phyloP scores from a whole-genome alignment of 2,329 filamentous ascomycete species.

The Lasiodiplodia theobromae region DNA sequence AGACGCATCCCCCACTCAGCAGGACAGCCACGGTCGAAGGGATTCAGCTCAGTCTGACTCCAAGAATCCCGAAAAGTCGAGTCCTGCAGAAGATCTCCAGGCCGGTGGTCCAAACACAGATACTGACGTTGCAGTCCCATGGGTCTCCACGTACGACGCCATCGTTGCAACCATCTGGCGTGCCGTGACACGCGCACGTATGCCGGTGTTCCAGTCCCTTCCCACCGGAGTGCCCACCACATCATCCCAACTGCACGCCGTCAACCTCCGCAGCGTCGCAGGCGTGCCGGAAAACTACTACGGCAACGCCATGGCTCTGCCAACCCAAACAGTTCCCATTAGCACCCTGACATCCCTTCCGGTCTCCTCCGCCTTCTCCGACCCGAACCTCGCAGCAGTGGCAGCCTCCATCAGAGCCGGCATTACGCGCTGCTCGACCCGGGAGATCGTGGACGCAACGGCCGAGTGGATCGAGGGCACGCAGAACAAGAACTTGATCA shows the following conservation, averaged over 20 bases:
- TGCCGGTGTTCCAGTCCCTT: constrained; percentile 25
- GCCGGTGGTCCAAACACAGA: constrained; percentile 32
- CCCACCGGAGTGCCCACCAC: background rate
- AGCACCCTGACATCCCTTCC: constrained; percentile 25
- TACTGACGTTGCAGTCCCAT: constrained; percentile 10
- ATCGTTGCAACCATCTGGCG: constrained; percentile 38
- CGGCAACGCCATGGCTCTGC: constrained; percentile 34
- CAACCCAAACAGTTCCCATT: constrained; percentile 32
- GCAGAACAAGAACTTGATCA: constrained; percentile 36
- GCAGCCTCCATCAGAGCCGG: constrained; percentile 36
- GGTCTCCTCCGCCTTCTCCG: constrained; percentile 28
- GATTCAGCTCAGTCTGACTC: constrained; percentile 9
- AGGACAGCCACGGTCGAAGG: background rate
- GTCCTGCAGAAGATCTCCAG: constrained; percentile 32
- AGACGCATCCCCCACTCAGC: constrained; percentile 32
- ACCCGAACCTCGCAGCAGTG: constrained; percentile 16
- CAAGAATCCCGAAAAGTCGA: constrained; percentile 35
- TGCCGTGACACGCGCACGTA: constrained; percentile 34
- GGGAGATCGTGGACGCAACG: constrained; percentile 33
- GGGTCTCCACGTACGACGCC: constrained; percentile 39
- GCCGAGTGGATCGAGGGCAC: constrained; percentile 35
- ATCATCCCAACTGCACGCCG: constrained; percentile 32
- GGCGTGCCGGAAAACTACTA: constrained; percentile 36
- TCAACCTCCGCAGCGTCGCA: constrained; percentile 35
- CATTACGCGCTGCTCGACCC: constrained; percentile 34